Percentiles rank a stretch among this genome's conserved stretches.
Conservation (phyloP, 192 early-diverging fungal species). For the Coemansia sp. region DNA sequence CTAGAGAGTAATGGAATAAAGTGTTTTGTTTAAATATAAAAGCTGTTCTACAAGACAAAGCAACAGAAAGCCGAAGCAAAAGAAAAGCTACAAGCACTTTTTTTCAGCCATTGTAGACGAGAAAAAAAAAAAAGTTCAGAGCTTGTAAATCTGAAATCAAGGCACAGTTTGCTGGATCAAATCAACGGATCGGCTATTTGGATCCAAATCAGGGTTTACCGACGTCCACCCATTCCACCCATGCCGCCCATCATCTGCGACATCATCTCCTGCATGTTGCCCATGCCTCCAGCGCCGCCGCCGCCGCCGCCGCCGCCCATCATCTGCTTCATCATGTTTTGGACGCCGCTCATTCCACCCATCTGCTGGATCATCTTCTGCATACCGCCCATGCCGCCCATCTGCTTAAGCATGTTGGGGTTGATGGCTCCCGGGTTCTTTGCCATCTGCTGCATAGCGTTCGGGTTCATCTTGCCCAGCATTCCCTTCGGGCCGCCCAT, state of each 20-base stretch:
- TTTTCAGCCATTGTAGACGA: neutral
- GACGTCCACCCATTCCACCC: constrained; percentile 34
- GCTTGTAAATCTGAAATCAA: neutral
- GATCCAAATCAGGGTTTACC: constrained; percentile 10
- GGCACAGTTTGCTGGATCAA: neutral
- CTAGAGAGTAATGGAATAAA: neutral
- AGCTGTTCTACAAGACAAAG: neutral
- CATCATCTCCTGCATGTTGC: constrained; percentile 78
- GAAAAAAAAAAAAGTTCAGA: constrained; percentile 1
- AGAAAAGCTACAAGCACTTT: neutral
- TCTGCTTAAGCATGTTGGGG: constrained; percentile 77
- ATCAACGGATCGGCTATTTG: neutral
- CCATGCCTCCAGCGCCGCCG: constrained; percentile 57
- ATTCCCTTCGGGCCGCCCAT: constrained; percentile 92
- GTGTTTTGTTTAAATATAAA: constrained; percentile 8
- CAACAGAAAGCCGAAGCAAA: neutral
- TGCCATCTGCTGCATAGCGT: constrained; percentile 60
- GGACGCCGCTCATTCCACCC: constrained; percentile 58
- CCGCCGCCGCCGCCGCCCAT: constrained; percentile 62
- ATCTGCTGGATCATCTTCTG: constrained; percentile 58
- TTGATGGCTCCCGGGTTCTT: constrained; percentile 70
- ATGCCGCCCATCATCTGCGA: constrained; percentile 62
- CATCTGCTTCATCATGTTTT: constrained; percentile 73
- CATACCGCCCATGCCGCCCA: constrained; percentile 65
- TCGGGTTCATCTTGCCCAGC: constrained; percentile 67